Conservation (phyloP, 1,139 yeast species). For the Nakaseomyces kungkrabaensis region DNA sequence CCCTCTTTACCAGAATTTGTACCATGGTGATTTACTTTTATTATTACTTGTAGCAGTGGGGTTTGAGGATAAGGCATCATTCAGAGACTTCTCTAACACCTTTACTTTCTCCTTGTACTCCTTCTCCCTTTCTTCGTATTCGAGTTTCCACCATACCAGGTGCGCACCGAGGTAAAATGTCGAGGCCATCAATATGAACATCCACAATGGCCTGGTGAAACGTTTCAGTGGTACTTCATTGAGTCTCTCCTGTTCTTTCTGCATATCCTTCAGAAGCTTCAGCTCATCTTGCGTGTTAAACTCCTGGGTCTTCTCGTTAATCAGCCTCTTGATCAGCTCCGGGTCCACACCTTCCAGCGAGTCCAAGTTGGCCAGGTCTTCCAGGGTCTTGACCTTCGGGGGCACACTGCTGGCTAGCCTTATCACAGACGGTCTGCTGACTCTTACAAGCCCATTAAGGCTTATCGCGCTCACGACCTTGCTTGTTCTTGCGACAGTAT, state of each 20-base stretch:
- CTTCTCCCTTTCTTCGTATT: constrained; percentile 25
- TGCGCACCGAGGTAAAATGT: constrained; percentile 26
- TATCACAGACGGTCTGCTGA: not conserved
- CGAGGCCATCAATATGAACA: constrained; percentile 25
- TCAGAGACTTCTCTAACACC: constrained; percentile 15
- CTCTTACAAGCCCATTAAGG: not conserved
- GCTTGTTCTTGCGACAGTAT: too few relatives aligned
- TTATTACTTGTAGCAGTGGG: constrained; percentile 2
- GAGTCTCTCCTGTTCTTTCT: constrained; percentile 15
- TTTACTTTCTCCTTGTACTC: constrained; percentile 13
- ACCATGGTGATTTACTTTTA: constrained; percentile 11
- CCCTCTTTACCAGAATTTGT: constrained; percentile 10
- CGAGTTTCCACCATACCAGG: constrained; percentile 30
- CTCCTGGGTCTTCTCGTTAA: constrained; percentile 25
- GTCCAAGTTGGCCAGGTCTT: constrained; percentile 25
- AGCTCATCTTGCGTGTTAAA: constrained; percentile 24
- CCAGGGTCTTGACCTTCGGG: constrained; percentile 16
- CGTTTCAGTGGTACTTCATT: constrained; percentile 16
- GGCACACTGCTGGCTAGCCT: not conserved
- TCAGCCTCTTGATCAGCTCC: constrained; percentile 21
- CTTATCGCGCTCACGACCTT: not conserved
- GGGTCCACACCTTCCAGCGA: constrained; percentile 27
- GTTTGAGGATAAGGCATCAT: constrained; percentile 6
- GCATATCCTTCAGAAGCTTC: constrained; percentile 20
- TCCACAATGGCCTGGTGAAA: constrained; percentile 24